Evolutionary conservation across 176 grass and related monocot species (phyloP).

Genomic region (Urochloa ruziziensis): DNA sequence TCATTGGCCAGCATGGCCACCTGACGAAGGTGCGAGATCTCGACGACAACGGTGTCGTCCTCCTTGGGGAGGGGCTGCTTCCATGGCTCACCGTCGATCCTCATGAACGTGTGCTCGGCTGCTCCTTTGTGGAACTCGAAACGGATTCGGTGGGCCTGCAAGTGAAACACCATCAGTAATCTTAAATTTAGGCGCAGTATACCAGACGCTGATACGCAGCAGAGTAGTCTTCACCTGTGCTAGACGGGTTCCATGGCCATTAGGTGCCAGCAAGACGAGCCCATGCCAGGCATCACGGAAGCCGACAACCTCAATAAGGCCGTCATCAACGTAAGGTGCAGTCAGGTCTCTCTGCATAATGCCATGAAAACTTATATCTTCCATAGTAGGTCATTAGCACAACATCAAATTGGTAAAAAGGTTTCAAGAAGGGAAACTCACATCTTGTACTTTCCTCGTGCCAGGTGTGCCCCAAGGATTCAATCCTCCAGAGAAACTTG

Average conservation of each 20-base stretch:
- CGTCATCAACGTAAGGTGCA: conserved; percentile 72
- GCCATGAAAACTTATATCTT: conserved; percentile 11
- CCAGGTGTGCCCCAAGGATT: conserved; percentile 80
- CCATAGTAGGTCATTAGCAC: background rate
- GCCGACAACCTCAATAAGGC: conserved; percentile 79
- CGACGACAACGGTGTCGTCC: conserved; percentile 59
- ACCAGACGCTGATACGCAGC: background rate
- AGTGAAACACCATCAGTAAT: background rate
- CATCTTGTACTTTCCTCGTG: conserved; percentile 42
- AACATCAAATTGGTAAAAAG: background rate
- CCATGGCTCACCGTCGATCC: no score
- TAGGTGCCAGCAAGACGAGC: conserved; percentile 78
- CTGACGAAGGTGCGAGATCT: conserved; percentile 80
- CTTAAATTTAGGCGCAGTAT: background rate
- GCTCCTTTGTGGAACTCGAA: no score
- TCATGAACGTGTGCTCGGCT: no score
- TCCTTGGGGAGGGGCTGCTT: no score
- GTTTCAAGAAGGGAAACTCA: conserved; percentile 36
- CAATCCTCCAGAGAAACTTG: background rate
- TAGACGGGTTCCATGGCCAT: conserved; percentile 91
- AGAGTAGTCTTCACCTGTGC: conserved; percentile 53
- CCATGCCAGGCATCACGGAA: conserved; percentile 97
- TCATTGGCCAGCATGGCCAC: conserved; percentile 68
- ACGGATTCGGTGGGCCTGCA: conserved; percentile 56
- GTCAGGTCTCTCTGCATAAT: conserved; percentile 73